phyloP scores from a whole-genome alignment of 1,284 basidiomycete genomes.

The Boletus semigastroideus region DNA sequence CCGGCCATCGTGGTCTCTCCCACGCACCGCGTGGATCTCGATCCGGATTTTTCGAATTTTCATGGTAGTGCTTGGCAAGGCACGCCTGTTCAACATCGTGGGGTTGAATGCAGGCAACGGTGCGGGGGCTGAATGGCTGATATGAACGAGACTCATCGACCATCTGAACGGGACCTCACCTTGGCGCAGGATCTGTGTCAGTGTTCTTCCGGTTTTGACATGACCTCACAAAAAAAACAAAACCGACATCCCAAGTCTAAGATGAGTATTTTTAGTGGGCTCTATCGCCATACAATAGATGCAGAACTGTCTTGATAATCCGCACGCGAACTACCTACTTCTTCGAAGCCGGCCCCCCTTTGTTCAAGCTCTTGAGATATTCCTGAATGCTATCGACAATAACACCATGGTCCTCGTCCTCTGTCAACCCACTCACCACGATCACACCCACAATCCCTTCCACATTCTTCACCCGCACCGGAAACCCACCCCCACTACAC shows the following conservation, averaged over 20 bases:
- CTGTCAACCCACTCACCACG: conserved; percentile 34
- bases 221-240: no score
- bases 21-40: conserved; percentile 83
- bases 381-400: conserved; percentile 34
- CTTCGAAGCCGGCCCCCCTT: no score
- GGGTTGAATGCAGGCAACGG: conserved; percentile 74
- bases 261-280: no score
- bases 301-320: no score
- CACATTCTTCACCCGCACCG: conserved; percentile 33
- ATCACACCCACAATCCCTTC: conserved; percentile 39
- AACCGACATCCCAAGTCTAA: no score
- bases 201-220: no score
- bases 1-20: conserved; percentile 51
- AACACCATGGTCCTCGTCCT: conserved; percentile 36
- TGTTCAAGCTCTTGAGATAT: conserved; percentile 19
- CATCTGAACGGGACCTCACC: conserved; percentile 38
- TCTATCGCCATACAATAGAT: no score
- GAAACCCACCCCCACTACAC: conserved; percentile 38
- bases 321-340: no score
- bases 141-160: background rate
- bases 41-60: conserved; percentile 84
- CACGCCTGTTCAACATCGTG: conserved; percentile 83
- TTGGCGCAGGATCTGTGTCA: conserved; percentile 44
- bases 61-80: conserved; percentile 84
- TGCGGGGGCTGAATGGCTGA: conserved; percentile 50